Evolutionary conservation across 1,284 basidiomycete species (phyloP), one percentile per base, ranked within the genome.

Genomic region (Marasmius oreades): DNA sequence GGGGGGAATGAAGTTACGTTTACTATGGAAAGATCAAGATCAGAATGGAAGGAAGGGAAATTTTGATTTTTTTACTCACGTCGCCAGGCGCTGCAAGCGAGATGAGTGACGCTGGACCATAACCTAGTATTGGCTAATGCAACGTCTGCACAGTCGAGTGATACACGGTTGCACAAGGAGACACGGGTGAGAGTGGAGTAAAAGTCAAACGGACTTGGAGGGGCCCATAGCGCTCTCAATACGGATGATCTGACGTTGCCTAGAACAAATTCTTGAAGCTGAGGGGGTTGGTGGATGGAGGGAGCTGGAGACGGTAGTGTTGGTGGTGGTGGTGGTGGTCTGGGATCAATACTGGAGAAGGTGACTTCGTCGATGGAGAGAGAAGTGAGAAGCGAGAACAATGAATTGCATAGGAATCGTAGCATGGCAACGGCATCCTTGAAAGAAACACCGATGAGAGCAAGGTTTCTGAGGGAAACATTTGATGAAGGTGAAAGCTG

Each of bases 191-290:
- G 24, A 20, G n/a, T 50, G 26, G 47, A 31, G 28, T 28, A 50
- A 16, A 50, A 31, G 47, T 50, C 47, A 33, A 50, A 31, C 18
- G 47, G 47, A 50, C 47, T 50, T 12, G 47, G n/a, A 31, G 47
- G 28, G 7, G 26, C 20, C 47, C 47, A 50, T 4, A 50, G 47
- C 5, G 47, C 47, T 26, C 47, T 12, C 28, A 50, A 33, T 6
- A 50, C 28, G 14, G 26, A 12, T 12, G 47, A 12, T 31, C 47
- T 28, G 47, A 50, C 47, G 33, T 33, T 50, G 11, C 47, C 47
- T 28, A 50, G 47, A 31, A 31, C 31, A 20, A 50, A 33, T 33
- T 50, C 47, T 26, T 50, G 26, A n/a, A 50, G 31, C 16, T 33
- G 24, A n/a, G 26, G 31, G 26, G n/a, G 26, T 33, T 50, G 23